phyloP scores from a whole-genome alignment of 345 rosid genomes.

The Hypericum androsaemum region DNA sequence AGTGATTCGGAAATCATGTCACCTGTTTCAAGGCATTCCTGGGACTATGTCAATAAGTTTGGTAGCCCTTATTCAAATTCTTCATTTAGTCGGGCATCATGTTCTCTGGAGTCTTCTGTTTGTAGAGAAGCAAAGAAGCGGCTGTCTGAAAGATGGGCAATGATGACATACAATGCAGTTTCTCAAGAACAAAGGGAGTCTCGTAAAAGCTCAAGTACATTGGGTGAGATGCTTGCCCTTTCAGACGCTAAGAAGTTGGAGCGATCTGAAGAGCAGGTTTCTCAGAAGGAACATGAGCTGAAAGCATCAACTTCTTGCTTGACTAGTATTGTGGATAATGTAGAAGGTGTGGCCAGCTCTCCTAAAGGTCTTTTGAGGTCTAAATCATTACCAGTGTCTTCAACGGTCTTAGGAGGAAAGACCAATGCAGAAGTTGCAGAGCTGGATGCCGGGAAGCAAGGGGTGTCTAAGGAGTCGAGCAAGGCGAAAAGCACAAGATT shows the following conservation, averaged over 20 bases:
- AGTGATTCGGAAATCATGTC: slow-evolving; percentile 72
- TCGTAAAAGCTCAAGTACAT: slow-evolving; percentile 58
- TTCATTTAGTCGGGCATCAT: slow-evolving; percentile 59
- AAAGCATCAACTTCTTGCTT: slow-evolving; percentile 47
- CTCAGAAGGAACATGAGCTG: slow-evolving; percentile 29
- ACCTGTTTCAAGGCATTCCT: slow-evolving; percentile 71
- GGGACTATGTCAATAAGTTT: slow-evolving; percentile 68
- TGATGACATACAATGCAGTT: slow-evolving; percentile 61
- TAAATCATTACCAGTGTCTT: slow-evolving; percentile 66
- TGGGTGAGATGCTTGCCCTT: slow-evolving; percentile 96
- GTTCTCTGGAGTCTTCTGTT: slow-evolving; percentile 86
- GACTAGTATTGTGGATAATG: slow-evolving; percentile 32
- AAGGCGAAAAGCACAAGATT: slow-evolving; percentile 49
- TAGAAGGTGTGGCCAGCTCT: slow-evolving; percentile 30
- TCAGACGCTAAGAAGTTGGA: slow-evolving; percentile 39
- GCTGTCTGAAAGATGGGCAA: slow-evolving; percentile 94
- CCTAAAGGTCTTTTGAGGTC: slow-evolving; percentile 58
- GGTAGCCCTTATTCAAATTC: slow-evolving; percentile 61
- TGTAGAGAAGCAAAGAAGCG: slow-evolving; percentile 68
- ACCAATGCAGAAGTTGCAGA: slow-evolving; percentile 38
- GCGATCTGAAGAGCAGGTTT: slow-evolving; percentile 30
- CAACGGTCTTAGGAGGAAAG: slow-evolving; percentile 29
- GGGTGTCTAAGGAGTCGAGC: slow-evolving; percentile 35
- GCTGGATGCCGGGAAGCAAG: slow-evolving; percentile 28
- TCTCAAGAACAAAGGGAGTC: slow-evolving; percentile 37